These are phyloP conservation scores for Globisporangium canariense DNA, from an alignment of 352 stramenopile species.

Conservation along the genomic window DNA sequence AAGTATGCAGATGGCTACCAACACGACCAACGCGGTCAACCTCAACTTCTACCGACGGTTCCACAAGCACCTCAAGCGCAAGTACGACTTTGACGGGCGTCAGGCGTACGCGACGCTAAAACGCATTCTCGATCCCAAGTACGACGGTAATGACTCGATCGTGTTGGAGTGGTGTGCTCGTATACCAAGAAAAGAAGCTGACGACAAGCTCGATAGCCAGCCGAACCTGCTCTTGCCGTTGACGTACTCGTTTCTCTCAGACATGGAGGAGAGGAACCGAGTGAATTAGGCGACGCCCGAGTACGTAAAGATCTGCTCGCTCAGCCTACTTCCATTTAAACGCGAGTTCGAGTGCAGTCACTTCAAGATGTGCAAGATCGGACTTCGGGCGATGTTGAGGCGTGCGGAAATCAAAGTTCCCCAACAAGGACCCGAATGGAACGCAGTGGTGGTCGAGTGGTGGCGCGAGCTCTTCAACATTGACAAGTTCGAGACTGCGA, in stretches of 20 bases:
- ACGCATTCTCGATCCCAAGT: constrained; percentile 9
- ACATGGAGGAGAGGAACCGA: constrained; percentile 9
- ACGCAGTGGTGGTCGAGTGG: background rate
- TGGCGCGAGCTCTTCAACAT: background rate
- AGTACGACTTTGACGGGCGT: background rate
- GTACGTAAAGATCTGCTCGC: constrained; percentile 7
- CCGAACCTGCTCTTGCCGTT: background rate
- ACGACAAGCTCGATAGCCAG: constrained; percentile 7
- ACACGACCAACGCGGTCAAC: constrained; percentile 5
- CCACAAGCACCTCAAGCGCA: constrained; percentile 2
- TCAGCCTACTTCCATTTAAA: background rate
- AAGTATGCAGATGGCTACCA: background rate
- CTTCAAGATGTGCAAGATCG: constrained; percentile 18
- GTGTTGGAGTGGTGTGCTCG: constrained; percentile 5
- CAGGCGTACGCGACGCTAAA: constrained; percentile 14
- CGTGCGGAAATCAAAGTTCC: background rate
- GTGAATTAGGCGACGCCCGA: background rate
- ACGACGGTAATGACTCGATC: background rate
- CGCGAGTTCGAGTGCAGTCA: constrained; percentile 19
- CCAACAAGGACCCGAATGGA: background rate
- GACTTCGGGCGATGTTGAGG: background rate
- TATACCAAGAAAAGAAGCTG: background rate
- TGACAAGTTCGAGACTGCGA: no score
- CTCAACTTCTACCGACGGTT: constrained; percentile 12
- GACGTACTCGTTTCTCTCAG: constrained; percentile 2